These are phyloP conservation scores for Cladosporium velox DNA, from an alignment of 2,329 filamentous ascomycete species.

Conservation along the genomic window DNA sequence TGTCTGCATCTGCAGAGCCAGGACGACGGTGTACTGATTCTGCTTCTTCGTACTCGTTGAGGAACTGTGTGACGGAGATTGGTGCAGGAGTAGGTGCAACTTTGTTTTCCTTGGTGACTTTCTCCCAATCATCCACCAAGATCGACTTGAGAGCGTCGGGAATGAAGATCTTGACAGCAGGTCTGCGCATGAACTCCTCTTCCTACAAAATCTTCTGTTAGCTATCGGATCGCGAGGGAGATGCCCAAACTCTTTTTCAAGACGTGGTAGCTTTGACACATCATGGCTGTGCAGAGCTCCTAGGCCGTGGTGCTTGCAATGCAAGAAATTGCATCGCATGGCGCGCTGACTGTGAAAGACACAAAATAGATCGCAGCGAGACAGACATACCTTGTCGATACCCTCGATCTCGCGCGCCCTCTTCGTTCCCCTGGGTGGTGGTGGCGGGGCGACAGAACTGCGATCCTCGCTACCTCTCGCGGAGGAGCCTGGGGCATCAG, in stretches of 20 bases:
- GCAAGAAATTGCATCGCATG: background rate
- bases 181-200: constrained; percentile 79
- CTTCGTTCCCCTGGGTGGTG: constrained; percentile 67
- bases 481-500: constrained; percentile 53
- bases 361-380: background rate
- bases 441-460: constrained; percentile 58
- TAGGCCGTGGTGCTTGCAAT: background rate
- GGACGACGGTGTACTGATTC: constrained; percentile 68
- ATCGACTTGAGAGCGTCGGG: constrained; percentile 89
- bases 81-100: constrained; percentile 81
- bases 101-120: constrained; percentile 92
- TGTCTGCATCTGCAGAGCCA: constrained; percentile 73
- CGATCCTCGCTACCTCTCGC: constrained; percentile 77
- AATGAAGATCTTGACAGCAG: constrained; percentile 81
- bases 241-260: background rate
- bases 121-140: constrained; percentile 98
- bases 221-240: background rate
- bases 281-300: background rate
- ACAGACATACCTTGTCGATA: constrained; percentile 67
- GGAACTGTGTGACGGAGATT: constrained; percentile 72
- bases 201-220: constrained; percentile 61
- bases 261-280: background rate
- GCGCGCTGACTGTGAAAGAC: background rate
- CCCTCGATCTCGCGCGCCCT: constrained; percentile 74
- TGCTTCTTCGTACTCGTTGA: constrained; percentile 80